Evolutionary conservation across 2,329 filamentous ascomycete genomes (phyloP).

Genomic region (Didymella exigua): DNA sequence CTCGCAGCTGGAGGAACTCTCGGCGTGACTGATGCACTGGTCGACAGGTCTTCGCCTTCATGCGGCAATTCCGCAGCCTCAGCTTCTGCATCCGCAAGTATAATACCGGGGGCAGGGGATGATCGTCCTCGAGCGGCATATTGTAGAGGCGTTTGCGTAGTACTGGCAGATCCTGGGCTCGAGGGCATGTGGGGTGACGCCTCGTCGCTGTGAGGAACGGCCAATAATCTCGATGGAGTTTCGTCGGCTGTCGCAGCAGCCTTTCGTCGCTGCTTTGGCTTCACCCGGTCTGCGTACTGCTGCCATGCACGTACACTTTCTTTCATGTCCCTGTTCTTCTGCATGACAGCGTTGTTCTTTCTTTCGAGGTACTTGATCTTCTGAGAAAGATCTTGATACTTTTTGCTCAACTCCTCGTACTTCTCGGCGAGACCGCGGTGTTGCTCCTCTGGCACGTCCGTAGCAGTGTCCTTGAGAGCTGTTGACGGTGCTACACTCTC

Average conservation of each 20-base stretch:
- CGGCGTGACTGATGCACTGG: conserved; percentile 3
- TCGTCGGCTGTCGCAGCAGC: conserved; percentile 16
- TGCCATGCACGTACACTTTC: conserved; percentile 48
- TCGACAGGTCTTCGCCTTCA: neutral
- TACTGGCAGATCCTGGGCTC: conserved; percentile 29
- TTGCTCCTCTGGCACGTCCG: conserved; percentile 27
- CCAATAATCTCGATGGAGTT: conserved; percentile 8
- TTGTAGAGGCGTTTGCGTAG: conserved; percentile 22
- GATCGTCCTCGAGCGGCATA: conserved; percentile 19
- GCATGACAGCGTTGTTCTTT: conserved; percentile 42
- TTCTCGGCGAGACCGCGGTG: conserved; percentile 36
- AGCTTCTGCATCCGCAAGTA: conserved; percentile 5
- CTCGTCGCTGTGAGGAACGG: conserved; percentile 16
- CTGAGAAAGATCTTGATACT: conserved; percentile 34
- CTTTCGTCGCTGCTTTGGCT: conserved; percentile 31
- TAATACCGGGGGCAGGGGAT: conserved; percentile 24
- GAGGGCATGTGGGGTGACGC: conserved; percentile 24
- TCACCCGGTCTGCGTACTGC: conserved; percentile 42
- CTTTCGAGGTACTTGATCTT: conserved; percentile 41
- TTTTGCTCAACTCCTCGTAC: conserved; percentile 42
- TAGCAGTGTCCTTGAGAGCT: conserved; percentile 1
- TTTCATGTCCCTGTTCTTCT: conserved; percentile 49
- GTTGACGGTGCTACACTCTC: conserved; percentile 2
- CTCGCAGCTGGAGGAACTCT: neutral
- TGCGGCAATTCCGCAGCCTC: neutral